These are phyloP conservation scores for Ophiosphaerella herpotricha DNA, from an alignment of 2,329 filamentous ascomycete species.

Conservation along the genomic window DNA sequence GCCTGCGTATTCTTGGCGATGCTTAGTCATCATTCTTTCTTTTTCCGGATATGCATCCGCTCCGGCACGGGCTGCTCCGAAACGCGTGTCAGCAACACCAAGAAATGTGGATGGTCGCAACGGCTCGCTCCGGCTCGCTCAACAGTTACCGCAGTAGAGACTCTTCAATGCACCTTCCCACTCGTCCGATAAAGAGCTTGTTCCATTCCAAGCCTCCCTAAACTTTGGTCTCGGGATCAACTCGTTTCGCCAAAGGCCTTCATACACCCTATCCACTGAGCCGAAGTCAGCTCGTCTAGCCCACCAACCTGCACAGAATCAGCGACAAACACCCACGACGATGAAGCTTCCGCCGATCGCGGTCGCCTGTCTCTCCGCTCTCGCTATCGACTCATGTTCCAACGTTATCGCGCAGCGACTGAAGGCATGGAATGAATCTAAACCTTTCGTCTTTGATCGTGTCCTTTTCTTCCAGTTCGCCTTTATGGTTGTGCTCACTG, in stretches of 20 bases:
- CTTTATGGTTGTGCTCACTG: conserved; percentile 70
- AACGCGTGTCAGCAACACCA: conserved; percentile 1
- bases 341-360: conserved; percentile 42
- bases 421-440: conserved; percentile 40
- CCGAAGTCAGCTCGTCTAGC: not conserved
- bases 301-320: not conserved
- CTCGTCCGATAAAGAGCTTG: not conserved
- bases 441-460: conserved; percentile 44
- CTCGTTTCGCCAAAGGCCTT: no score
- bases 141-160: not conserved
- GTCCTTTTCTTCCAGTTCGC: conserved; percentile 46
- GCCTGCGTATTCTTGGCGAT: no score
- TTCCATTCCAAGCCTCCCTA: no score
- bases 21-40: not conserved
- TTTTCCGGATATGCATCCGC: not conserved
- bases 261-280: no score
- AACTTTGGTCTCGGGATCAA: no score
- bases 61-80: not conserved
- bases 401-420: conserved; percentile 45
- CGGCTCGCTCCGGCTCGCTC: not conserved
- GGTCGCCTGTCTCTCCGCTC: conserved; percentile 40
- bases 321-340: not conserved
- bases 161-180: not conserved
- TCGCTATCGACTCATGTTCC: conserved; percentile 43
- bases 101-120: conserved; percentile 2